phyloP scores from a whole-genome alignment of 176 grass and related monocot species.

The Carex cristatella region DNA sequence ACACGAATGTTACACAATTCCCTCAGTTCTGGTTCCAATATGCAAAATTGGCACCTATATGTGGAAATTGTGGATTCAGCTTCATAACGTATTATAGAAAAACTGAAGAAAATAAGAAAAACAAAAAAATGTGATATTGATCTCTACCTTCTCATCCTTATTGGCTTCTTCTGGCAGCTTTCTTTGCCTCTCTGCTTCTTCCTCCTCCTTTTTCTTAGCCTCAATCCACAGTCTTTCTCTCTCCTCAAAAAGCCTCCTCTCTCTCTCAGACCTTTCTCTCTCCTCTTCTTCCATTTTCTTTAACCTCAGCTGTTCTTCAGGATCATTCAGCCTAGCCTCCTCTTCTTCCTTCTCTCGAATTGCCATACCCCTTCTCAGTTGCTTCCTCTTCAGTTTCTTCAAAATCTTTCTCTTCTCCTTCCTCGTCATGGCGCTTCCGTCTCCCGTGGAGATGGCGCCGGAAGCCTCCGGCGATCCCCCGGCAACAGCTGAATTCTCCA shows the following conservation, averaged over 20 bases:
- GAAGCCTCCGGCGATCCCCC: constrained; percentile 13
- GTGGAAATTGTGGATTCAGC: not conserved
- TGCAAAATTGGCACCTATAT: not conserved
- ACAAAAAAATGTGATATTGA: not conserved
- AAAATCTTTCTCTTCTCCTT: constrained; percentile 50
- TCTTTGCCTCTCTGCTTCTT: constrained; percentile 33
- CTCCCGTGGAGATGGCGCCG: not conserved
- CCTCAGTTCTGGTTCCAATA: not conserved
- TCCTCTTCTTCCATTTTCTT: constrained; percentile 44
- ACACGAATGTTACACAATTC: not conserved
- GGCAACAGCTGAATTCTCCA: not conserved
- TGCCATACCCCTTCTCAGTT: constrained; percentile 42
- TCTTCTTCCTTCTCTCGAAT: constrained; percentile 38
- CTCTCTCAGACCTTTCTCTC: constrained; percentile 44
- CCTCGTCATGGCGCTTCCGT: constrained; percentile 14
- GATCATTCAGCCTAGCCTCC: constrained; percentile 40
- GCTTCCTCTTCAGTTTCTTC: constrained; percentile 80
- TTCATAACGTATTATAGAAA: not conserved
- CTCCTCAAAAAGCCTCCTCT: constrained; percentile 56
- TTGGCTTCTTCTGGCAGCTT: constrained; percentile 27
- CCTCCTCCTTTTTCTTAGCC: constrained; percentile 31
- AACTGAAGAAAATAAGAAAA: not conserved
- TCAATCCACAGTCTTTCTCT: constrained; percentile 73
- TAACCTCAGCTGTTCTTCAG: constrained; percentile 57
- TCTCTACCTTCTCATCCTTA: constrained; percentile 24